These are phyloP conservation scores for Yamagishiella unicocca DNA, from an alignment of 139 green algal species.

Conservation along the genomic window DNA sequence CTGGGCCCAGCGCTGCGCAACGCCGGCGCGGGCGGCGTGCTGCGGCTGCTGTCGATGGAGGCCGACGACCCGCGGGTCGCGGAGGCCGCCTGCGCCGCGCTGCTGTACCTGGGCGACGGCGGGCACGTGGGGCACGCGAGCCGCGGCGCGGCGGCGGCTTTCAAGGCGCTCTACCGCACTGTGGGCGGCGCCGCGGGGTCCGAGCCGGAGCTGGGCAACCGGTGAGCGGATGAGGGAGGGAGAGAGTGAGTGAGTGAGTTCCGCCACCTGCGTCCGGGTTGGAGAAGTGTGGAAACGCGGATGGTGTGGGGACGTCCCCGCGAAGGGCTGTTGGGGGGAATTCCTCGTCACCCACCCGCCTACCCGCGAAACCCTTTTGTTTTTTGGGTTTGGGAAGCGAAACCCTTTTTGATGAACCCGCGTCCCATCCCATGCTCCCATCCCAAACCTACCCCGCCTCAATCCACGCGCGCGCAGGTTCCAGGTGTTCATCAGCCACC, in stretches of 20 bases:
- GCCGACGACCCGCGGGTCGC: conserved; percentile 23
- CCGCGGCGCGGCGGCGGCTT: conserved; percentile 6
- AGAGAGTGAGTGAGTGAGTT: no score
- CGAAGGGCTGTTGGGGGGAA: no score
- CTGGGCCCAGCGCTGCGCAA: neutral
- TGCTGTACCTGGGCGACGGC: conserved; percentile 3
- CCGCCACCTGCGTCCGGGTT: no score
- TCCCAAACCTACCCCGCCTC: neutral
- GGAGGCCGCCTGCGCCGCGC: conserved; percentile 13
- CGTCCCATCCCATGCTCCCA: neutral
- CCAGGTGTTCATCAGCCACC: conserved; percentile 32
- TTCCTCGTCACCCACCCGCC: no score
- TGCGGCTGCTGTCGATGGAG: neutral
- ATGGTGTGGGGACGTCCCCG: no score
- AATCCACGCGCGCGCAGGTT: neutral
- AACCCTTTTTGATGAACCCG: neutral
- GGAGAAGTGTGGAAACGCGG: neutral
- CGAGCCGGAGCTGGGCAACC: neutral
- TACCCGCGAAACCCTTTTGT: no score
- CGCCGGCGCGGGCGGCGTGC: neutral
- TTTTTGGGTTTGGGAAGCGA: no score
- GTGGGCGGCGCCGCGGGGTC: neutral
- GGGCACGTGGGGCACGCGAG: neutral
- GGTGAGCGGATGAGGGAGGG: no score
- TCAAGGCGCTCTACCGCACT: conserved; percentile 16